These are phyloP conservation scores for Orobanche coerulescens DNA, from an alignment of 257 asterid species.

Conservation along the genomic window DNA sequence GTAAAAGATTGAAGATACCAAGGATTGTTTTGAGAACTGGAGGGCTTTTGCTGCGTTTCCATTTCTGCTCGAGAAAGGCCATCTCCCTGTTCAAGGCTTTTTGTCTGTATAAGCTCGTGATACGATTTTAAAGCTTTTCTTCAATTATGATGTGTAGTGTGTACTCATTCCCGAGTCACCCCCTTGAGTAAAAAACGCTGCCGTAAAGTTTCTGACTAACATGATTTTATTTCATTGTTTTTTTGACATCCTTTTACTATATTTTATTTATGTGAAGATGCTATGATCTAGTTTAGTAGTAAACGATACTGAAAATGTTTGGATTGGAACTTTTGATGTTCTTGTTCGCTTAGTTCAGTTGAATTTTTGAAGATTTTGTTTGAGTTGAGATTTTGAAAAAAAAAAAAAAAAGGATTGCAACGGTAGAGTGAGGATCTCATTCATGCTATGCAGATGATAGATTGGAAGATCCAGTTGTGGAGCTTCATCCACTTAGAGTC, in stretches of 20 bases:
- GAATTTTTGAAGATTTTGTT: not conserved
- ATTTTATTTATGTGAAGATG: not conserved
- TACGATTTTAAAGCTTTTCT: too few relatives aligned
- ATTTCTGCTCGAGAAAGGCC: not conserved
- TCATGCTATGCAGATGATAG: conserved; percentile 21
- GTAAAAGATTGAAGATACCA: not conserved
- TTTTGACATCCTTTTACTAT: too few relatives aligned
- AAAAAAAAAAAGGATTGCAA: too few relatives aligned
- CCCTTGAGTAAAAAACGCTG: too few relatives aligned
- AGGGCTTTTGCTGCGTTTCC: not conserved
- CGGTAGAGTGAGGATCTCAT: too few relatives aligned
- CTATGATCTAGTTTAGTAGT: not conserved
- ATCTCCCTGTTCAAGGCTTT: not conserved
- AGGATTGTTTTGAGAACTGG: not conserved
- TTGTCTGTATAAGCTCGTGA: too few relatives aligned
- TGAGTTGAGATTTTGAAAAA: not conserved
- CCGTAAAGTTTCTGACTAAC: not conserved
- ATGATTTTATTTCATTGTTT: not conserved
- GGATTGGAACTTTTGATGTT: too few relatives aligned
- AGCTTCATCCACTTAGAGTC: conserved; percentile 41
- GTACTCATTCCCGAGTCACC: too few relatives aligned
- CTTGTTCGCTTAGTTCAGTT: too few relatives aligned
- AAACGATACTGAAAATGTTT: too few relatives aligned
- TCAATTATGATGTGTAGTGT: too few relatives aligned
- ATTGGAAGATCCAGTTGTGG: conserved; percentile 30